These are phyloP conservation scores for Stephania yunnanensis DNA, from an alignment of 164 flowering plant species.

Conservation along the genomic window DNA sequence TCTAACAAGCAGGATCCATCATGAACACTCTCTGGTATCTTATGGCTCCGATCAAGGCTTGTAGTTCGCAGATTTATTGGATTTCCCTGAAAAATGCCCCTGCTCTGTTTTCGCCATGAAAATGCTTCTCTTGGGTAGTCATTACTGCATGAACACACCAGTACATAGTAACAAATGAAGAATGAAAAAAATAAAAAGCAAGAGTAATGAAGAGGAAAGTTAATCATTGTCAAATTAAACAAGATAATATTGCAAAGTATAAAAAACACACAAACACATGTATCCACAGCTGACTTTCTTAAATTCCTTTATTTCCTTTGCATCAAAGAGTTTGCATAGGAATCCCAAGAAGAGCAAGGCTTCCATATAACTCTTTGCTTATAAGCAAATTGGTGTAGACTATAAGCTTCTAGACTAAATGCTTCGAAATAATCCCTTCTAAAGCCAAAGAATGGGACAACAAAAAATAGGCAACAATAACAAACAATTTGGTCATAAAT, in stretches of 20 bases:
- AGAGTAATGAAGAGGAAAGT: neutral
- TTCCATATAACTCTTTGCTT: too few relatives aligned
- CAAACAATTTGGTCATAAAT: too few relatives aligned
- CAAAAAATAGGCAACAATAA: too few relatives aligned
- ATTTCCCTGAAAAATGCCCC: conserved; percentile 31
- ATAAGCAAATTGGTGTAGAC: too few relatives aligned
- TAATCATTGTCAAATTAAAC: neutral
- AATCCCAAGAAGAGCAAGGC: neutral
- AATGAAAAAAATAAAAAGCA: neutral
- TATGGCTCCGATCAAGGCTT: conserved; percentile 29
- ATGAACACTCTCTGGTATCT: conserved; percentile 23
- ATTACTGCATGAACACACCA: conserved; percentile 41
- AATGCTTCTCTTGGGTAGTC: conserved; percentile 46
- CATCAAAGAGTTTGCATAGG: neutral
- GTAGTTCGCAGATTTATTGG: conserved; percentile 29
- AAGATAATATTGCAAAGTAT: neutral
- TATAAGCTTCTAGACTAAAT: neutral
- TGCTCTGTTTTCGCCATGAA: conserved; percentile 46
- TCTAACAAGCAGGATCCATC: conserved; percentile 29
- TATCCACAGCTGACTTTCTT: neutral
- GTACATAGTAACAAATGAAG: neutral
- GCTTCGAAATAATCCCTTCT: neutral
- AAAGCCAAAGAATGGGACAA: neutral
- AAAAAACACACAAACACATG: neutral
- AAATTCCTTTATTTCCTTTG: neutral